Conservation (phyloP, 495 filamentous ascomycete genomes). For the Penicillium crystallinum region DNA sequence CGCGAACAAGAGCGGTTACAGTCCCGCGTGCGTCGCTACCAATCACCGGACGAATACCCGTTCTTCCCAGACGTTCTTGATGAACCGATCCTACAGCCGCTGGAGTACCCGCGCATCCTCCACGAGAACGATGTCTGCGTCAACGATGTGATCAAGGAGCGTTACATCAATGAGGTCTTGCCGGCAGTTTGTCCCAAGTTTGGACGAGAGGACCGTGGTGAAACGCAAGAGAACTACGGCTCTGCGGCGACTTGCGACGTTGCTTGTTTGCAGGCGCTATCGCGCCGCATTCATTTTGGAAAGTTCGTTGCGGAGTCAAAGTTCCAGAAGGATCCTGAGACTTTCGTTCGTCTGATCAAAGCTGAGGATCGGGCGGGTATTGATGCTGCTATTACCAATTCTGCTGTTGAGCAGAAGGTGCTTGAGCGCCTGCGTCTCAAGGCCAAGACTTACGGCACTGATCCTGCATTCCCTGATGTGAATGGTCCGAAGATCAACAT, state of each 20-base stretch:
- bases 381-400: slow-evolving; percentile 84
- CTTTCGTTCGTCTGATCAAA: slow-evolving; percentile 74
- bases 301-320: slow-evolving; percentile 99
- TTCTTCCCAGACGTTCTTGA: slow-evolving; percentile 88
- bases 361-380: slow-evolving; percentile 74
- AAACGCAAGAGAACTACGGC: slow-evolving; percentile 90
- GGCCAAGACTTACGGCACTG: slow-evolving; percentile 91
- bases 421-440: slow-evolving; percentile 83
- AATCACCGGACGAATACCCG: slow-evolving; percentile 94
- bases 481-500: slow-evolving; percentile 74
- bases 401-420: slow-evolving; percentile 85
- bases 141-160: slow-evolving; percentile 78
- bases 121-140: slow-evolving; percentile 89
- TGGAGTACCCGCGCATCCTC: slow-evolving; percentile 87
- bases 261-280: slow-evolving; percentile 82
- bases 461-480: slow-evolving; percentile 64
- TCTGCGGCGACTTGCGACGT: slow-evolving; percentile 91
- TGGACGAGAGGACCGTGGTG: slow-evolving; percentile 71
- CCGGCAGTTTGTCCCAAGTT: slow-evolving; percentile 73
- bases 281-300: slow-evolving; percentile 90
- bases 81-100: slow-evolving; percentile 75
- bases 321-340: slow-evolving; percentile 77
- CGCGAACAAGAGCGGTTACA: slow-evolving; percentile 83
- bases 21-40: slow-evolving; percentile 90
- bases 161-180: slow-evolving; percentile 78